Percentiles rank a stretch among this genome's conserved stretches.
phyloP scores from a whole-genome alignment of 2,329 filamentous ascomycete genomes.

The Venturia oleaginea region DNA sequence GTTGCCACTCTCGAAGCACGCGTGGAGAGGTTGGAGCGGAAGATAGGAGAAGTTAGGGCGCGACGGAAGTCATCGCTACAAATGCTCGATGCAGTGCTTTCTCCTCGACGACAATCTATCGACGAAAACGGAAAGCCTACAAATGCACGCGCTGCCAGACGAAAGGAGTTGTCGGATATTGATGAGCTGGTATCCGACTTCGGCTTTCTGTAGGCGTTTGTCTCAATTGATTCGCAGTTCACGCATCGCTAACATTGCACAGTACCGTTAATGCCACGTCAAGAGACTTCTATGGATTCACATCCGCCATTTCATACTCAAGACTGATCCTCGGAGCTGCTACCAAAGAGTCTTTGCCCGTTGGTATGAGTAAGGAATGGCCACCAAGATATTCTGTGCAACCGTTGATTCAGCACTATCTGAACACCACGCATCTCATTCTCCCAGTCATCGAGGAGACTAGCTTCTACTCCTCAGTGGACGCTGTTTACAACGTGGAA shows the following conservation, averaged over 20 bases:
- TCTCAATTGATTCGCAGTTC: background rate
- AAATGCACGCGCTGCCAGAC: constrained; percentile 35
- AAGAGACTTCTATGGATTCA: constrained; percentile 83
- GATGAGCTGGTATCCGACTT: constrained; percentile 91
- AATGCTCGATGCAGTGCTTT: constrained; percentile 49
- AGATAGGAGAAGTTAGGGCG: constrained; percentile 56
- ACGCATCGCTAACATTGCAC: background rate
- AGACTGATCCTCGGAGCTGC: constrained; percentile 78
- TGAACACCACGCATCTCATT: constrained; percentile 73
- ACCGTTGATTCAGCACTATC: constrained; percentile 68
- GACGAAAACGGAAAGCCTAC: constrained; percentile 23
- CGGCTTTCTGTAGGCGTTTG: constrained; percentile 63
- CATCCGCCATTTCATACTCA: constrained; percentile 85
- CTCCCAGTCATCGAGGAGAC: constrained; percentile 79
- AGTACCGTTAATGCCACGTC: constrained; percentile 92
- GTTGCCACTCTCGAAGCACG: constrained; percentile 89
- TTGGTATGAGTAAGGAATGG: constrained; percentile 49
- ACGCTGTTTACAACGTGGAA: constrained; percentile 69
- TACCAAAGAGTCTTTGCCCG: constrained; percentile 61
- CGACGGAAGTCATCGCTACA: constrained; percentile 60
- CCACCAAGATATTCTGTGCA: constrained; percentile 62
- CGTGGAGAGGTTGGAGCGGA: constrained; percentile 78
- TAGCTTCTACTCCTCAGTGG: constrained; percentile 65
- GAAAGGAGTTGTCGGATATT: constrained; percentile 72
- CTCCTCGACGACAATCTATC: constrained; percentile 25